Base-by-base conservation (phyloP, 306 rosid genomes). In the Vigna radiata region DNA sequence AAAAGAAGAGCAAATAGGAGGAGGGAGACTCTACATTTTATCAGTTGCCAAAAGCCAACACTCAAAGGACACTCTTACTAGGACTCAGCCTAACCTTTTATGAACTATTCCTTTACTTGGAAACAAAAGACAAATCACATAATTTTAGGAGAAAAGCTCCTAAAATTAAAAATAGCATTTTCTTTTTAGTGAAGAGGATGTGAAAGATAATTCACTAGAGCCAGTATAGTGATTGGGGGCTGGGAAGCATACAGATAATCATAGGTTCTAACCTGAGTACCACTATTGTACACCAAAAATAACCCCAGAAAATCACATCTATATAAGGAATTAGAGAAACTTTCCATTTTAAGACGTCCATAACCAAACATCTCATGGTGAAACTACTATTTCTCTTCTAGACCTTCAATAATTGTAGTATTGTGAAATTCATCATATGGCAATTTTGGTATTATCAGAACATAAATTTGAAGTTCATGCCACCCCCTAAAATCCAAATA, bases 351-450 rank as follows among this genome's bases (percentile, higher is more conserved):
- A 60, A 27, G 4, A 3, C 33, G 3, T 29, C 5, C 67, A 31
- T 12, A 61, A 16, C 8, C 25, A 62, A 60, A 29, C 6, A 60
- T 27, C 75, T 19, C 53, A 21, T 15, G 11, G 36, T 53, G 27
- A 64, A 55, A 31, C 31, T 15, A 48, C 17, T 21, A 15, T 37
- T 65, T 19, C 33, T 39, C 19, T 12, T 52, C 37, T 13, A 7
- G 25, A 75, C 12, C 71, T 48, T n/a, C 65, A 52, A 65, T 9
- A 19, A 9, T 6, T 5, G 6, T 0, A 29, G 21, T 17, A 19
- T n/a, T 55, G 16, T 43, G 49, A 68, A 27, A 48, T 78, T 41
- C 31, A 48, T 70, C 70, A 68, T 56, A 18, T 2, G 16, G 13
- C 49, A 53, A 10, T 59, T 47, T 31, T 58, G 52, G 43, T 29